Evolutionary conservation across 2,329 filamentous ascomycete genomes (phyloP), one percentile per base, ranked within the genome.

Genomic region (Tympanopsis confertula): DNA sequence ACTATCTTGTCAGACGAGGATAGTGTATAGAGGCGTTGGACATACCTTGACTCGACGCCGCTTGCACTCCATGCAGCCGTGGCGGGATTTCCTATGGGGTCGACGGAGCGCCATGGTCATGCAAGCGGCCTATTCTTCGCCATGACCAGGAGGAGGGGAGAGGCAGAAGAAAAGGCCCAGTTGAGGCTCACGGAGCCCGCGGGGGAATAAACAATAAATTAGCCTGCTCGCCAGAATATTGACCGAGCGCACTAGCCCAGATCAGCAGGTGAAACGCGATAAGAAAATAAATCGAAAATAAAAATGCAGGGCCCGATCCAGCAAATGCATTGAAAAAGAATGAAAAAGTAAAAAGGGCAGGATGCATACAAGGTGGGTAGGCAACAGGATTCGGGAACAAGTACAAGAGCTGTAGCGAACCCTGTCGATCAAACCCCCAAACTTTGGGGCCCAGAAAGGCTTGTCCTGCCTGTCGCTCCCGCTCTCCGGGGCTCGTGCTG

Each of bases 21-120:
- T 19, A 19, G 14, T 7, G 14, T 35, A 19, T 24, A 24, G 12
- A 22, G 24, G 30, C 22, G 5, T 35, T 5, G 22, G 20, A 35
- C 50, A 19, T 42, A 61, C 58, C 53, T 62, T 63, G 37, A 63
- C 59, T 19, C 59, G 52, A 38, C 59, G 45, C 37, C 51, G 51
- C 45, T 62, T 62, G 44, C 59, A 63, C 41, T 57, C 55, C 20
- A 53, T 52, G 37, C 59, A 63, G 20, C 59, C 59, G 47, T 57
- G 53, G 32, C 59, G 57, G 13, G 59, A 62, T 46, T 63, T 63
- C 17, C 52, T 59, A 48, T 63, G 59, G 19, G 58, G 47, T 42
- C 56, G 54, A 37, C 59, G 51, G 37, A 56, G 55, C 40, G 57
- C 47, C 54, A 60, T 61, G 33, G n/a, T n/a, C n/a, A n/a, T n/a